Percentiles rank a stretch among this genome's conserved stretches.
phyloP scores from a whole-genome alignment of 164 flowering plant genomes.

The Aristolochia californica region DNA sequence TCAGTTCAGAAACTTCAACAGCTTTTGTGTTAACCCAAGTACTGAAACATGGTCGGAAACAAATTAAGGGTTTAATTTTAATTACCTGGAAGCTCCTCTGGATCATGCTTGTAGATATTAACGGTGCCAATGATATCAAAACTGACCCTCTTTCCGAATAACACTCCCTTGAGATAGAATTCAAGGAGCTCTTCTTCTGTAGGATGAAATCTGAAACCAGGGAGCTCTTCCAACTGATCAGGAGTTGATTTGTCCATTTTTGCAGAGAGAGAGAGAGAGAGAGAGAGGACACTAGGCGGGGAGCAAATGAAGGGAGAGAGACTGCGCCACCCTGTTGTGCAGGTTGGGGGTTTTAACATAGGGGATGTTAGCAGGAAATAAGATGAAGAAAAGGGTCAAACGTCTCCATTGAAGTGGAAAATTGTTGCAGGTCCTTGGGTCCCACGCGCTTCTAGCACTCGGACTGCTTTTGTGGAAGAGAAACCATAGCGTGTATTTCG shows the following conservation, averaged over 20 bases:
- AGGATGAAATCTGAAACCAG: conserved; percentile 88
- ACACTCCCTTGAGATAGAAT: conserved; percentile 55
- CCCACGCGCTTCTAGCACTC: conserved; percentile 3
- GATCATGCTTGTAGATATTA: conserved; percentile 69
- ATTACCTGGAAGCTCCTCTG: conserved; percentile 78
- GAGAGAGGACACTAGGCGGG: background rate
- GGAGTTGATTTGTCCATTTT: conserved; percentile 9
- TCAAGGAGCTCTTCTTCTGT: conserved; percentile 88
- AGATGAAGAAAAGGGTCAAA: background rate
- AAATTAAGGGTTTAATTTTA: too few species aligned
- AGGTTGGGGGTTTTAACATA: too few species aligned
- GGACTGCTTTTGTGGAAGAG: conserved; percentile 1
- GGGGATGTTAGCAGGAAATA: background rate
- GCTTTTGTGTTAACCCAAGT: too few species aligned
- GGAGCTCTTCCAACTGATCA: conserved; percentile 43
- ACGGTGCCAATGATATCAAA: conserved; percentile 55
- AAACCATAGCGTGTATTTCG: too few species aligned
- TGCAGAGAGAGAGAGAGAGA: background rate
- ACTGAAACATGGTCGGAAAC: too few species aligned
- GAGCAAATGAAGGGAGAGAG: too few species aligned
- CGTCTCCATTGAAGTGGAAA: conserved; percentile 1
- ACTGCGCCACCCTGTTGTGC: too few species aligned
- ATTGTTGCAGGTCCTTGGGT: background rate
- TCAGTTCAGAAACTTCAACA: too few species aligned
- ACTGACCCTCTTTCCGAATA: conserved; percentile 35